Evolutionary conservation across 208 protist species (phyloP).

Genomic region (Crithidia bombi): DNA sequence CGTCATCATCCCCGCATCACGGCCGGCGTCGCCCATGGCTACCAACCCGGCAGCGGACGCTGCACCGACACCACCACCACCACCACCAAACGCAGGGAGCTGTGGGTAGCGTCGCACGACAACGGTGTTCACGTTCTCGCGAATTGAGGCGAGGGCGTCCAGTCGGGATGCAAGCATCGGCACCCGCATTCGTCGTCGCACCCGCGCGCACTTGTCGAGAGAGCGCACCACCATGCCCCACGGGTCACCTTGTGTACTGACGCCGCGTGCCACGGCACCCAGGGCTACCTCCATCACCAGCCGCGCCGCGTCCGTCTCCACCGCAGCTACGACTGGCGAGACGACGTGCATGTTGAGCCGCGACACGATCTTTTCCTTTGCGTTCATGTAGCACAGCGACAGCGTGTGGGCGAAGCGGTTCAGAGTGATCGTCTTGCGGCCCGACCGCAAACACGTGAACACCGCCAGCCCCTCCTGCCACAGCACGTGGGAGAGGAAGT

Average conservation of each 20-base stretch:
- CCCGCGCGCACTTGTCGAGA: constrained; percentile 63
- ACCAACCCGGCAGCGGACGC: too few species aligned
- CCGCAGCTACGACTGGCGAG: constrained; percentile 49
- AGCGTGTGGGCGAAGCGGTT: constrained; percentile 44
- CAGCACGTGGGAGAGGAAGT: constrained; percentile 57
- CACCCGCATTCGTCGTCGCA: constrained; percentile 78
- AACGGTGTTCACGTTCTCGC: constrained; percentile 22
- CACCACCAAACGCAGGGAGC: neutral
- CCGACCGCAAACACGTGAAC: constrained; percentile 73
- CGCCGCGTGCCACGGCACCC: constrained; percentile 7
- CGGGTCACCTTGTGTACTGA: constrained; percentile 20
- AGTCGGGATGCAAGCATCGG: constrained; percentile 80
- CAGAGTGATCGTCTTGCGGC: constrained; percentile 75
- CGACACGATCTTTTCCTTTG: constrained; percentile 48
- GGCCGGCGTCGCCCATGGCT: too few species aligned
- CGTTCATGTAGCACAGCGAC: constrained; percentile 50
- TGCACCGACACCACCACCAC: neutral
- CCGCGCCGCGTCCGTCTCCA: constrained; percentile 61
- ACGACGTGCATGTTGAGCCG: constrained; percentile 37
- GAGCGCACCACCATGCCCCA: constrained; percentile 66
- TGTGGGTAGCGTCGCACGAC: constrained; percentile 16
- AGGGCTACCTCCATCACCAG: constrained; percentile 46
- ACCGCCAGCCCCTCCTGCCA: constrained; percentile 49
- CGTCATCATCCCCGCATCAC: neutral
- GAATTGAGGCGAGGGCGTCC: constrained; percentile 77